A percentile compares a stretch with the other conserved stretches of the same genome.
Conservation (phyloP, 257 asterid species). For the Prunella vulgaris region DNA sequence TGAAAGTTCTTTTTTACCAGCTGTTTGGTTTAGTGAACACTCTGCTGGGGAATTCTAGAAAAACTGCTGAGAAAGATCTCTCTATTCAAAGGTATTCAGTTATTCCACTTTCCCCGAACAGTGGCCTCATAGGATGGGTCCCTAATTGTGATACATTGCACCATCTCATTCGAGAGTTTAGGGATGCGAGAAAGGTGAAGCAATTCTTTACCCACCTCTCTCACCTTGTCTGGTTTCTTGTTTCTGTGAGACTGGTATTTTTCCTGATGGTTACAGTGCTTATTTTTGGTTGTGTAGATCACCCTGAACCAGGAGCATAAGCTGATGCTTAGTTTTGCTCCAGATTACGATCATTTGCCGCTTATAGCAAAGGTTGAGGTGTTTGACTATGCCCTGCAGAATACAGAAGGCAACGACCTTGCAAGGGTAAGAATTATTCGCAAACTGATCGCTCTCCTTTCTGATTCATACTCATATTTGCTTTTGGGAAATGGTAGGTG, state of each 20-base stretch:
- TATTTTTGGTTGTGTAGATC: conserved; percentile 48
- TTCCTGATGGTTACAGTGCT: conserved; percentile 21
- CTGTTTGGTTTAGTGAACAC: conserved; percentile 96
- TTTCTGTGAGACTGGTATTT: conserved; percentile 9
- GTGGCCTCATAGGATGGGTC: conserved; percentile 98
- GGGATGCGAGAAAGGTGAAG: conserved; percentile 93
- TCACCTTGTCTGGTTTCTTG: not conserved
- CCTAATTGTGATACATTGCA: conserved; percentile 97
- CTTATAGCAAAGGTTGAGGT: conserved; percentile 96
- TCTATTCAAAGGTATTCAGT: conserved; percentile 91
- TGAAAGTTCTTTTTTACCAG: conserved; percentile 42
- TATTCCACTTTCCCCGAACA: conserved; percentile 94
- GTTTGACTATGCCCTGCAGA: conserved; percentile 88
- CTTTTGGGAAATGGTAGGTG: conserved; percentile 45
- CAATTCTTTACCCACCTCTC: not conserved
- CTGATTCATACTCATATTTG: conserved; percentile 24
- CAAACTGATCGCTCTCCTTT: conserved; percentile 7
- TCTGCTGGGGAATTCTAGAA: conserved; percentile 82
- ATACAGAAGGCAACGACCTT: conserved; percentile 96
- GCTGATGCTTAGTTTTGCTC: conserved; percentile 93
- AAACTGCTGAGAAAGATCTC: conserved; percentile 92
- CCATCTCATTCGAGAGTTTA: conserved; percentile 90
- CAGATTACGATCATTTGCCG: conserved; percentile 94
- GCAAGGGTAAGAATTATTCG: conserved; percentile 57
- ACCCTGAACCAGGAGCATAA: conserved; percentile 97